These are phyloP conservation scores for Claviceps monticola DNA, from an alignment of 2,329 filamentous ascomycete genomes.

Conservation along the genomic window DNA sequence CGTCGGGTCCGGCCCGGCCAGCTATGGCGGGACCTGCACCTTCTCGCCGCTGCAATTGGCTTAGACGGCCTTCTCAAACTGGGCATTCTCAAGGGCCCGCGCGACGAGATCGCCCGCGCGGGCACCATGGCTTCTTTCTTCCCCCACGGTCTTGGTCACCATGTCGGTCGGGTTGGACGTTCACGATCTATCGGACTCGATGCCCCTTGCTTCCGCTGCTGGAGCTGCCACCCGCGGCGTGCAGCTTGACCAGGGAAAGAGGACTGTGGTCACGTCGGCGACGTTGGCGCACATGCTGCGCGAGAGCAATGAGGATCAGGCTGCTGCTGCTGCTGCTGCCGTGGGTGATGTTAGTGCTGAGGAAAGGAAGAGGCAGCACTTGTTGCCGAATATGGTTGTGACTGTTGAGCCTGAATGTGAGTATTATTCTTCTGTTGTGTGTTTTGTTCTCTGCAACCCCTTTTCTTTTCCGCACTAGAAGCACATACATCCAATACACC, in stretches of 20 bases:
- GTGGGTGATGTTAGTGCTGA: background rate
- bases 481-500: background rate
- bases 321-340: conserved; percentile 2
- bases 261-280: conserved; percentile 25
- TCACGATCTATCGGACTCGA: conserved; percentile 39
- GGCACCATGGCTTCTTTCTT: conserved; percentile 50
- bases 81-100: conserved; percentile 56
- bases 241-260: conserved; percentile 23
- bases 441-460: background rate
- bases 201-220: conserved; percentile 23
- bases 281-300: conserved; percentile 13
- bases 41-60: conserved; percentile 58
- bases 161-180: conserved; percentile 53
- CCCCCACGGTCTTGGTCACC: conserved; percentile 51
- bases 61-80: conserved; percentile 55
- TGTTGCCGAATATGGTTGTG: conserved; percentile 52
- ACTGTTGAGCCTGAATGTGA: conserved; percentile 63
- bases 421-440: conserved; percentile 13
- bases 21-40: conserved; percentile 57
- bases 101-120: conserved; percentile 36
- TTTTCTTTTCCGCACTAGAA: background rate
- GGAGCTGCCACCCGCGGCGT: conserved; percentile 19
- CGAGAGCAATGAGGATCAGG: conserved; percentile 1
- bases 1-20: conserved; percentile 53
- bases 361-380: conserved; percentile 22